Evolutionary conservation across 1,139 yeast species (phyloP), one percentile per base, ranked within the genome.

Genomic region (Williopsis jadinii): DNA sequence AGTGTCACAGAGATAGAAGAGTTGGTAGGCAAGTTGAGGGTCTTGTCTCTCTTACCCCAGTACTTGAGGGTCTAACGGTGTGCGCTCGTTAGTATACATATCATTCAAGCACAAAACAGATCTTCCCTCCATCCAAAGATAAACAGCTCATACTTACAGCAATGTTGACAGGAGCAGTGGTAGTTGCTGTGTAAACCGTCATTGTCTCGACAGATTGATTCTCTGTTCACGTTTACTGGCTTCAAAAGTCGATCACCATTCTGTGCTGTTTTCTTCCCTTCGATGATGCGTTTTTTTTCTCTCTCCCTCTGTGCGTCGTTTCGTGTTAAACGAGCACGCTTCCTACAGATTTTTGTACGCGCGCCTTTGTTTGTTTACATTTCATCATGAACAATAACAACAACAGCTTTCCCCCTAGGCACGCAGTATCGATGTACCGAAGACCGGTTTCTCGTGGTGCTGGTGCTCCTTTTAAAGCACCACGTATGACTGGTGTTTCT

Each of bases 111-210:
- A 19, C 24, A 19, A 19, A 19, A 19, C 24, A 19, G 24, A 19
- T 6, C 24, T 19, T 19, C 4, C 6, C 24, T 19, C 24, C 24
- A 5, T 19, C 24, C 24, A 34, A 14, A 14, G 12, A 24, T 12
- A 33, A 32, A 28, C 28, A 11, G 10, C 14, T 11, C 15, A 12
- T 24, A 75, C 84, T 48, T 75, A 80, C 86, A 33, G 98, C 98
- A 62, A 92, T 92, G 63, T 92, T 92, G 43, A 92, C 98, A 12
- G 98, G 98, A 3, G 98, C 98, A 32, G 97, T 88, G 38, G 86
- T 82, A 11, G 95, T 79, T 10, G 95, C 92, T 40, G 77, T 66
- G 61, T 77, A 76, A 39, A 83, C 68, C 29, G 68, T 50, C 77
- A 73, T 72, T 27, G 12, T 39, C 11, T 19, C 24, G 6, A 19